These are phyloP conservation scores for Magnolia changhungtana DNA, from an alignment of 164 flowering plant genomes.

Conservation along the genomic window DNA sequence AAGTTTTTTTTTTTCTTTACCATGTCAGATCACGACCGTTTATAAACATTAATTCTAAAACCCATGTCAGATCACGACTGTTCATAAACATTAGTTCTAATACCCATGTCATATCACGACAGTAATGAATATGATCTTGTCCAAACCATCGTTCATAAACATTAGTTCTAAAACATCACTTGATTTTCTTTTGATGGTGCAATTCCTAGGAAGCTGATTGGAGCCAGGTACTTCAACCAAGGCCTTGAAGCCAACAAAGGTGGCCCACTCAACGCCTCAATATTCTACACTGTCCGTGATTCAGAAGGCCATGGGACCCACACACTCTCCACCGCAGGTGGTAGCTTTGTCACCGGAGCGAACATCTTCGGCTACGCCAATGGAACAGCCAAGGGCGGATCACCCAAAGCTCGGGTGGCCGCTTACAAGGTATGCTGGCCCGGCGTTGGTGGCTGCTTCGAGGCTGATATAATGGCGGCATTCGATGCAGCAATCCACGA, in stretches of 20 bases:
- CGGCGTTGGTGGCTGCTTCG: conserved; percentile 25
- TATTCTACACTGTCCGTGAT: conserved; percentile 8
- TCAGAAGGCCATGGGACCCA: conserved; percentile 23
- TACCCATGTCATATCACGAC: too few species aligned
- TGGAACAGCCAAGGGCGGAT: conserved; percentile 19
- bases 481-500: conserved; percentile 52
- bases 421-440: conserved; percentile 50
- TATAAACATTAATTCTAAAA: too few species aligned
- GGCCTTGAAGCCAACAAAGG: neutral
- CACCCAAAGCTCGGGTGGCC: conserved; percentile 30
- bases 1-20: too few species aligned
- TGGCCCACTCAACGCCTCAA: too few species aligned
- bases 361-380: conserved; percentile 13
- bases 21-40: too few species aligned
- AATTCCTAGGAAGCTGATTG: conserved; percentile 57
- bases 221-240: conserved; percentile 39
- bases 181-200: neutral
- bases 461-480: conserved; percentile 48
- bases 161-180: too few species aligned
- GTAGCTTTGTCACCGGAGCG: conserved; percentile 9
- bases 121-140: too few species aligned
- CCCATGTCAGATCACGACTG: too few species aligned
- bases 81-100: too few species aligned
- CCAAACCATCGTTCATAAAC: too few species aligned
- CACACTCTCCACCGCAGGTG: conserved; percentile 19